Evolutionary conservation across 257 asterid species (phyloP).

Genomic region (Primulina tabacum): DNA sequence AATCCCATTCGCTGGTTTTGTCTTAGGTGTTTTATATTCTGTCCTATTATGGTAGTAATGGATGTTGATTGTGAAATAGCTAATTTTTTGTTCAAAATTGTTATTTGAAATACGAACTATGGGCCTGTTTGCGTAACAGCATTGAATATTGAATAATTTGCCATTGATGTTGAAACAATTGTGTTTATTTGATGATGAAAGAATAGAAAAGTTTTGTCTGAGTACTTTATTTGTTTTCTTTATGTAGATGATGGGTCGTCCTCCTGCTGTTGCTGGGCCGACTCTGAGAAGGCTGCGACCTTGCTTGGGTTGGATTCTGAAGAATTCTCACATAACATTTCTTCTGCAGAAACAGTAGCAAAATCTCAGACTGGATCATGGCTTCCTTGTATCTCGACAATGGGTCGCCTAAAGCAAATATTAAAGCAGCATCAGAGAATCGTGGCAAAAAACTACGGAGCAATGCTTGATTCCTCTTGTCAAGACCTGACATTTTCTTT

Average conservation of each 20-base stretch:
- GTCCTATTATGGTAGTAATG: constrained; percentile 14
- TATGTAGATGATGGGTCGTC: constrained; percentile 74
- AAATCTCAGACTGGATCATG: constrained; percentile 21
- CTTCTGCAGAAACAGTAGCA: constrained; percentile 22
- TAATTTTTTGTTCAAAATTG: background rate
- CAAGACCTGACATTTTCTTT: constrained; percentile 50
- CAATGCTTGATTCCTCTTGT: constrained; percentile 45
- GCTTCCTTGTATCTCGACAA: constrained; percentile 19
- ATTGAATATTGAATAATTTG: background rate
- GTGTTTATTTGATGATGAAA: background rate
- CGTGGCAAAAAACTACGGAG: constrained; percentile 52
- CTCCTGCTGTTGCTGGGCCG: constrained; percentile 76
- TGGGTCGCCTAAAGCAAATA: constrained; percentile 34
- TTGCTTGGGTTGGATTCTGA: constrained; percentile 50
- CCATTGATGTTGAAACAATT: background rate
- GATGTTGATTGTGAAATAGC: background rate
- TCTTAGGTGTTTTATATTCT: constrained; percentile 56
- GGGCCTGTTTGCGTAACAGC: background rate
- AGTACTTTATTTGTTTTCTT: constrained; percentile 3
- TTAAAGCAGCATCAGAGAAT: constrained; percentile 48
- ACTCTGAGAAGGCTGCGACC: constrained; percentile 54
- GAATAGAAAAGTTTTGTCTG: background rate
- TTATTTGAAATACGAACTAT: too few species aligned
- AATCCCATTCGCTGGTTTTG: constrained; percentile 72
- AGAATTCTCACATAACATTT: constrained; percentile 20